phyloP scores from a whole-genome alignment of 371 early-diverging fungal genomes.

The Smittium culicis region DNA sequence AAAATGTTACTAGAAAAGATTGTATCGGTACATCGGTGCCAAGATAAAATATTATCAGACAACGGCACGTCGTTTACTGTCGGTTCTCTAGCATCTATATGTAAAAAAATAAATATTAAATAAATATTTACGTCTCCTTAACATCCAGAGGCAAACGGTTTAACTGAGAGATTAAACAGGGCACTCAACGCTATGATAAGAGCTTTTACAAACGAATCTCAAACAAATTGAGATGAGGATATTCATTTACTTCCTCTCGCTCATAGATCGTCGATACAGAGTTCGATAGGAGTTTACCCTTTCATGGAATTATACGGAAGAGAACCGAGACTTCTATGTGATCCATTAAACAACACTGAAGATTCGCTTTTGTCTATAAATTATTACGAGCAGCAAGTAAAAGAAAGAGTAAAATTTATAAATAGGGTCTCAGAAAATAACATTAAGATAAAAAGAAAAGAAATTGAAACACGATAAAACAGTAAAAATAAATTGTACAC shows the following conservation, averaged over 20 bases:
- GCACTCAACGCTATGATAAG: neutral
- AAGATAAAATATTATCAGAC: neutral
- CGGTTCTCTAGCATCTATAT: neutral
- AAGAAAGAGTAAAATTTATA: neutral
- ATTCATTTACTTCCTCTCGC: neutral
- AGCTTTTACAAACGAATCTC: neutral
- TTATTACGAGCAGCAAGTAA: neutral
- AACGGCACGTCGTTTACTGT: neutral
- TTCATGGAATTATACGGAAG: neutral
- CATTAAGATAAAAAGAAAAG: neutral
- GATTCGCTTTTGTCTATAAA: neutral
- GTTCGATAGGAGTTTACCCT: neutral
- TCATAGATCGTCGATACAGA: neutral
- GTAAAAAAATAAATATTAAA: neutral
- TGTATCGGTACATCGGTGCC: neutral
- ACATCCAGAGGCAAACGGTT: neutral
- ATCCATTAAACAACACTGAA: neutral
- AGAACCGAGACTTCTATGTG: neutral
- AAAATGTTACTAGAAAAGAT: neutral
- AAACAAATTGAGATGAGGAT: neutral
- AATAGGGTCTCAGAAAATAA: neutral
- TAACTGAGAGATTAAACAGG: neutral
- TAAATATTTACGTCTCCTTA: neutral
- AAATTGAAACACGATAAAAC: neutral
- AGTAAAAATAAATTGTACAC: neutral